These are phyloP conservation scores for Fusarium sp. DNA, from an alignment of 2,329 filamentous ascomycete genomes.

Conservation along the genomic window DNA sequence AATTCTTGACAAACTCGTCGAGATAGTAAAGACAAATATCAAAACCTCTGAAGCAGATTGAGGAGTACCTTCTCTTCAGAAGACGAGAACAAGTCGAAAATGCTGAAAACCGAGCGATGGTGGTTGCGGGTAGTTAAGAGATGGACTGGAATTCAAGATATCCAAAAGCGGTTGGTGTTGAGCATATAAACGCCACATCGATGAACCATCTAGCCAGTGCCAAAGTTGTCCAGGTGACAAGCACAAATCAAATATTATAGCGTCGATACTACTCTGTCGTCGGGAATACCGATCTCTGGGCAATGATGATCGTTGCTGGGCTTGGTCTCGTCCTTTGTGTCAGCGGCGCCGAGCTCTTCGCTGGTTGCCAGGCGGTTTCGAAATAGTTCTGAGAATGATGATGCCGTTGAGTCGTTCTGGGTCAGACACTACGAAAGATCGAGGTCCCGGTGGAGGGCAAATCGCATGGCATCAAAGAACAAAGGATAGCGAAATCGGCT, in stretches of 20 bases:
- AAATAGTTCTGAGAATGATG: constrained; percentile 9
- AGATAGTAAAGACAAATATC: background rate
- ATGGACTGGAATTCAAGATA: constrained; percentile 38
- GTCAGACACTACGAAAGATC: background rate
- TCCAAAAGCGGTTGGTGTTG: constrained; percentile 40
- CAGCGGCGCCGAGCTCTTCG: constrained; percentile 32
- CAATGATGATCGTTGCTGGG: constrained; percentile 29
- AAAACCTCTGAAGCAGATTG: background rate
- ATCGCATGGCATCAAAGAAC: background rate
- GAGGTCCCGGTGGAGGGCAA: background rate
- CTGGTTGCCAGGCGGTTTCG: constrained; percentile 26
- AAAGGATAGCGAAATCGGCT: background rate
- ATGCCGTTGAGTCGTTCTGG: constrained; percentile 1
- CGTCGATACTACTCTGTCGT: constrained; percentile 13
- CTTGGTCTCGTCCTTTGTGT: constrained; percentile 32
- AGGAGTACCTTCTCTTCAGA: background rate
- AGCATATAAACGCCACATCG: constrained; percentile 33
- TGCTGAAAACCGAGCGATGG: constrained; percentile 9
- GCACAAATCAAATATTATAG: constrained; percentile 25
- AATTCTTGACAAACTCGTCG: background rate
- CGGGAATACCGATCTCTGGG: constrained; percentile 36
- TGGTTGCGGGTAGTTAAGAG: constrained; percentile 34
- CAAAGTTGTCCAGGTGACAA: constrained; percentile 38
- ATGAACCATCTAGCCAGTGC: constrained; percentile 17
- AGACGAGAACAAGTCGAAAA: constrained; percentile 9